Base-by-base conservation (phyloP, 2,329 filamentous ascomycete genomes). In the Neofusicoccum sp. region DNA sequence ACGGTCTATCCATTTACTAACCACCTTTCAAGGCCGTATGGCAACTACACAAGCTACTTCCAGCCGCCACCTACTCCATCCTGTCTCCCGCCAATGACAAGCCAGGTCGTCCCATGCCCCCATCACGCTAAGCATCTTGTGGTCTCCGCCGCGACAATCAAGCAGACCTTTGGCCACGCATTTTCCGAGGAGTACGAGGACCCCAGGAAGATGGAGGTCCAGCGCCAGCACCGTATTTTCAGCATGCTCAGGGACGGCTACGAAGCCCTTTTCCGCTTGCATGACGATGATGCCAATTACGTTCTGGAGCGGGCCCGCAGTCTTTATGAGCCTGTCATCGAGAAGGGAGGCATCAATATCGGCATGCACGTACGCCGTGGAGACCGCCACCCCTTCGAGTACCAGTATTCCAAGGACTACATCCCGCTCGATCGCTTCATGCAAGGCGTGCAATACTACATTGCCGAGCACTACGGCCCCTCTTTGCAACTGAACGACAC, bases 321-420 rank as follows among this genome's bases (percentile, higher is more conserved):
- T 34, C 75, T 93, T 16, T 79, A 79, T 34, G 74, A 76, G 5
- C 74, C 75, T 14, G 77, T 78, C 28, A 75, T 75, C 38, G 71
- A 75, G 20, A 73, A 78, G 6, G 79, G 79, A 26, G 82, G 83
- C 53, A 80, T 84, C 14, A 78, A 84, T 33, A 78, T 96, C 40
- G 91, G 89, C 24, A 75, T 95, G 54, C 92, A 96, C 66, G 84
- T 96, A 62, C 89, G 91, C 11, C 89, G 87, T 60, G 91, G 91
- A 30, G 91, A 96, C 71, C 80, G 85, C 7, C 90, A 91, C 66
- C 91, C 91, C 0, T 80, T 86, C 61, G 90, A 93, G 71, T 88
- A 83, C 67, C 88, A 93, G 71, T 93, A 92, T 74, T 82, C 84
- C 45, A 83, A 87, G 59, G 88, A 89, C 31, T 96, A 96, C 69